Evolutionary conservation across 768 basidiomycete genomes (phyloP), one percentile per base, ranked within the genome.

Genomic region (Stropharia rugosoannulata): DNA sequence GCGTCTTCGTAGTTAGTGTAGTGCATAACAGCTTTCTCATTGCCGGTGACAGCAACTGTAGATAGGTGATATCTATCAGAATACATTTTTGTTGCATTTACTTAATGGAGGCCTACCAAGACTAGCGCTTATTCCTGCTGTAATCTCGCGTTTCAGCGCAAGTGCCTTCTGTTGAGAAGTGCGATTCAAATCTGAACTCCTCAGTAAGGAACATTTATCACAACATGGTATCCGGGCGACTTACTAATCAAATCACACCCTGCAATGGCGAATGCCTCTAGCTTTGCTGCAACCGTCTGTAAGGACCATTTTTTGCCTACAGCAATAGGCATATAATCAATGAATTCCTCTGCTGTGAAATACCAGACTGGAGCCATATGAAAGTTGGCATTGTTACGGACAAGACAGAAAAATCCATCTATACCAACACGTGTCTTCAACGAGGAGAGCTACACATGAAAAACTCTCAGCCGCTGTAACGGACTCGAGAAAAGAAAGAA

Each of bases 381-480:
- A 41, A 57, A 66, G 4, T 59, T 47, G 4, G 58, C 38, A 43
- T 57, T 62, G 43, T 58, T 62, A 2, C 54, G 49, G 3, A 68
- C 61, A 18, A 68, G 51, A 40, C 65, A 64, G 44, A 68, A 66
- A 29, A 68, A 65, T 1, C 57, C 65, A 36, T 68, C 62, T 4
- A 64, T 40, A 4, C 67, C 62, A 9, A 63, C 59, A 15, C 58
- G 62, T 4, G 29, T 29, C 0, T 54, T 59, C 1, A 66, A 42
- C 1, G 25, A 46, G 6, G 29, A 15, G 15, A 65, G 9, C 56
- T 61, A 56, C 7, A 22, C 18, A 44, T 18, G 25, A 22, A 4
- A 16, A 11, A n/a, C n/a, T n/a, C n/a, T n/a, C n/a, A n/a, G n/a
- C n/a, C n/a, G n/a, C n/a, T n/a, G n/a, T n/a, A n/a, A 15, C 8